A percentile compares a stretch with the other conserved stretches of the same genome.
Conservation (phyloP, 2,329 filamentous ascomycete genomes). For the Stenocarpella maydis region DNA sequence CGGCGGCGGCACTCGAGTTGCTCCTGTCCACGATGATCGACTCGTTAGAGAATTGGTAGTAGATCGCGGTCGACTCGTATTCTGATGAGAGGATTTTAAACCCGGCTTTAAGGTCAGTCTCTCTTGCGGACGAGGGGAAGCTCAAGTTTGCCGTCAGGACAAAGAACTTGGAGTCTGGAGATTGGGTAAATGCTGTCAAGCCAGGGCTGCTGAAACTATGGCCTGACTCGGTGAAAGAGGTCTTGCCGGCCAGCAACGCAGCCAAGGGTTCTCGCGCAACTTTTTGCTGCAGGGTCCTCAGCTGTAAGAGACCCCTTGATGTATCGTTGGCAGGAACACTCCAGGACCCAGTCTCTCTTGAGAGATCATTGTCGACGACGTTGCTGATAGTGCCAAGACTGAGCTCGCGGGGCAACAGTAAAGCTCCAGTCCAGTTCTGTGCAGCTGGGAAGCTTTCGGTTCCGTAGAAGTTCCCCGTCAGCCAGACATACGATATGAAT, state of each 20-base stretch:
- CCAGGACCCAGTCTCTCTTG: constrained; percentile 50
- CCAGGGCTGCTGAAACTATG: constrained; percentile 35
- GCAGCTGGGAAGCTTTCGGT: constrained; percentile 49
- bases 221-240: constrained; percentile 39
- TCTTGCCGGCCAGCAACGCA: constrained; percentile 42
- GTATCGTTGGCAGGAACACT: constrained; percentile 42
- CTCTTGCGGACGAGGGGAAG: constrained; percentile 47
- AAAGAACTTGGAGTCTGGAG: constrained; percentile 47
- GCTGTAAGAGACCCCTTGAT: constrained; percentile 45
- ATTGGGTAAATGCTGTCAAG: constrained; percentile 9
- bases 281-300: constrained; percentile 48
- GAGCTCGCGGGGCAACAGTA: constrained; percentile 53
- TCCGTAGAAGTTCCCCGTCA: constrained; percentile 53
- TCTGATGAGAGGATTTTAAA: constrained; percentile 51
- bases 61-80: constrained; percentile 51
- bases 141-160: constrained; percentile 47
- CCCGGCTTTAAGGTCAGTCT: constrained; percentile 48
- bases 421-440: constrained; percentile 54
- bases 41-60: constrained; percentile 56
- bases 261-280: constrained; percentile 48
- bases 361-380: constrained; percentile 51
- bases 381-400: constrained; percentile 49
- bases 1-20: constrained; percentile 50
- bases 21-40: constrained; percentile 51
- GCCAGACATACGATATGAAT: constrained; percentile 52